Evolutionary conservation across 2,329 filamentous ascomycete species (phyloP).

Genomic region (Trichoderma guizhouense): DNA sequence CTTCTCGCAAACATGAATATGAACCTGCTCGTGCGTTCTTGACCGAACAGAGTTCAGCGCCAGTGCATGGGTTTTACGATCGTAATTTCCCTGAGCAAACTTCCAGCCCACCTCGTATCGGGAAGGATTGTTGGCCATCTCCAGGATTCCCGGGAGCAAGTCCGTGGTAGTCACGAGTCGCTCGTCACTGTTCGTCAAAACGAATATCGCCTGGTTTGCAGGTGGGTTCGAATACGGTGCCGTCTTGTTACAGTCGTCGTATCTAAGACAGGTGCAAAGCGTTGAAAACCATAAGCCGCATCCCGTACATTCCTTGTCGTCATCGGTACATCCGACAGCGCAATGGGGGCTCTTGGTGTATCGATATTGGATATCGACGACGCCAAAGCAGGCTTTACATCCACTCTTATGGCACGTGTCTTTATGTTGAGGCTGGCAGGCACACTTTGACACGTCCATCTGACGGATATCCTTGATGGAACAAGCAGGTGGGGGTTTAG

Average conservation of each 20-base stretch:
- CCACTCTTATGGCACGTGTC: neutral
- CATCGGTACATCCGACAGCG: neutral
- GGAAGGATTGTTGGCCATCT: neutral
- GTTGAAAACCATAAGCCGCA: neutral
- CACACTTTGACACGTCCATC: neutral
- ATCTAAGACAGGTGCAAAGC: neutral
- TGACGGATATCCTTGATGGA: neutral
- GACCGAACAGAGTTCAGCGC: conserved; percentile 1
- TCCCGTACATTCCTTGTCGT: neutral
- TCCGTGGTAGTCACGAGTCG: neutral
- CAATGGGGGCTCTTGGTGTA: neutral
- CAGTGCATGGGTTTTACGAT: neutral
- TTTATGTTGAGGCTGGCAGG: neutral
- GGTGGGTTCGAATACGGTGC: neutral
- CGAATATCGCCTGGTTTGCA: neutral
- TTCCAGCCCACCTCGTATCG: neutral
- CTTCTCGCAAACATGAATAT: neutral
- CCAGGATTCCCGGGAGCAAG: neutral
- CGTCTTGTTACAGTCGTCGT: neutral
- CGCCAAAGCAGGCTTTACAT: neutral
- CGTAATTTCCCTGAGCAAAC: neutral
- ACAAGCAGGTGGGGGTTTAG: neutral
- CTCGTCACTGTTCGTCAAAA: neutral
- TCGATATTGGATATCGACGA: neutral
- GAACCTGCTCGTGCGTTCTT: conserved; percentile 3